A percentile compares a stretch with the other conserved stretches of the same genome.
phyloP scores from a whole-genome alignment of 2,329 filamentous ascomycete species.

The Diaporthe longicolla region DNA sequence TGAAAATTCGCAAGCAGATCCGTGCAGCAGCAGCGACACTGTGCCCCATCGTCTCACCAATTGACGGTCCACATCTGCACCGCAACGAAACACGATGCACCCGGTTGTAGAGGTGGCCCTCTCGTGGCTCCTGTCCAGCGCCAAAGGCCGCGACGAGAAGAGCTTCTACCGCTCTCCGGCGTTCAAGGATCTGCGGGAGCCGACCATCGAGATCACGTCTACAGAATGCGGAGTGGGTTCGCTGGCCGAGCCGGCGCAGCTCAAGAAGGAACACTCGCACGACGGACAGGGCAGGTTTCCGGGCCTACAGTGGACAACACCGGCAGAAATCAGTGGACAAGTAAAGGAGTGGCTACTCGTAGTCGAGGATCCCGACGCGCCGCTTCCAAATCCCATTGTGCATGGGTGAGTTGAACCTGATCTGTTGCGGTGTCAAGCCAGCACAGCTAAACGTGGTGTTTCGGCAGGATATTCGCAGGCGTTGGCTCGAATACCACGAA shows the following conservation, averaged over 20 bases:
- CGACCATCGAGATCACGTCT: conserved; percentile 56
- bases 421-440: too few relatives aligned
- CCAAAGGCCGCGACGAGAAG: conserved; percentile 55
- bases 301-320: conserved; percentile 56
- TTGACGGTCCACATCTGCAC: not conserved
- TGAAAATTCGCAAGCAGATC: not conserved
- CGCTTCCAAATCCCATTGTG: conserved; percentile 59
- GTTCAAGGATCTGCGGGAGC: conserved; percentile 52
- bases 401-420: conserved; percentile 56
- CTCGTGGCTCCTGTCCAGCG: conserved; percentile 57
- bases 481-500: conserved; percentile 55
- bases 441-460: not conserved
- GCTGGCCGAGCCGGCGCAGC: conserved; percentile 45
- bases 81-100: conserved; percentile 18
- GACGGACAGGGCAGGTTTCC: conserved; percentile 58
- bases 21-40: not conserved
- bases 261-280: conserved; percentile 55
- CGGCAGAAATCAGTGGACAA: conserved; percentile 46
- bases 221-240: conserved; percentile 57
- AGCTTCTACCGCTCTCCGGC: conserved; percentile 55
- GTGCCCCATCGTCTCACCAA: not conserved
- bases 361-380: conserved; percentile 62
- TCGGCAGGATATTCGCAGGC: conserved; percentile 54
- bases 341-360: conserved; percentile 63
- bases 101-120: conserved; percentile 52